Evolutionary conservation across 352 stramenopile species (phyloP).

Genomic region (Phytophthora capsici): DNA sequence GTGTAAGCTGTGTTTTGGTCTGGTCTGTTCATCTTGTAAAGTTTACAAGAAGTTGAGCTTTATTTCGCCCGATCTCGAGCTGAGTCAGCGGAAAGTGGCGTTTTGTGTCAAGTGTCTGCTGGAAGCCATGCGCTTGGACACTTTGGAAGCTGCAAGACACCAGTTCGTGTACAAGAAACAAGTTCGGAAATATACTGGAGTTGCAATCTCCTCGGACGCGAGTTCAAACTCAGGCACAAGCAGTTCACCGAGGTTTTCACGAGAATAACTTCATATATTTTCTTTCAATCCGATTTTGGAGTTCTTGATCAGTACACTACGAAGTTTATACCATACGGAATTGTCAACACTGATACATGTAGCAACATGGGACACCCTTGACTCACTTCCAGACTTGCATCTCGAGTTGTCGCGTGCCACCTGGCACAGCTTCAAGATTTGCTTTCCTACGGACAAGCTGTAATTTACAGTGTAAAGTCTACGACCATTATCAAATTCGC

Average conservation of each 20-base stretch:
- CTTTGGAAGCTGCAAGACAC: constrained; percentile 19
- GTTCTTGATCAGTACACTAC: too few species aligned
- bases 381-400: background rate
- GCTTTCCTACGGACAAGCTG: background rate
- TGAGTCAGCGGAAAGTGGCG: constrained; percentile 25
- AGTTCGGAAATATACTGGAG: background rate
- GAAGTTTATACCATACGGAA: too few species aligned
- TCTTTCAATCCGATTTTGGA: too few species aligned
- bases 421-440: constrained; percentile 8
- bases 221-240: constrained; percentile 1
- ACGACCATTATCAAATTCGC: background rate
- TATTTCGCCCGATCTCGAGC: constrained; percentile 25
- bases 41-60: constrained; percentile 36
- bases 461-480: too few species aligned
- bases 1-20: constrained; percentile 28
- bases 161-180: constrained; percentile 20
- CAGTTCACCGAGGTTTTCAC: background rate
- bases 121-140: constrained; percentile 24
- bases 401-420: background rate
- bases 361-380: background rate
- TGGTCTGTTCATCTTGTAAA: constrained; percentile 23
- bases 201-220: background rate
- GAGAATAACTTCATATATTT: too few species aligned
- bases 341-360: too few species aligned
- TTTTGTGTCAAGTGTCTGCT: constrained; percentile 43